Evolutionary conservation across 2,329 filamentous ascomycete genomes (phyloP), one percentile per base, ranked within the genome.

Genomic region (Didymella pomorum): DNA sequence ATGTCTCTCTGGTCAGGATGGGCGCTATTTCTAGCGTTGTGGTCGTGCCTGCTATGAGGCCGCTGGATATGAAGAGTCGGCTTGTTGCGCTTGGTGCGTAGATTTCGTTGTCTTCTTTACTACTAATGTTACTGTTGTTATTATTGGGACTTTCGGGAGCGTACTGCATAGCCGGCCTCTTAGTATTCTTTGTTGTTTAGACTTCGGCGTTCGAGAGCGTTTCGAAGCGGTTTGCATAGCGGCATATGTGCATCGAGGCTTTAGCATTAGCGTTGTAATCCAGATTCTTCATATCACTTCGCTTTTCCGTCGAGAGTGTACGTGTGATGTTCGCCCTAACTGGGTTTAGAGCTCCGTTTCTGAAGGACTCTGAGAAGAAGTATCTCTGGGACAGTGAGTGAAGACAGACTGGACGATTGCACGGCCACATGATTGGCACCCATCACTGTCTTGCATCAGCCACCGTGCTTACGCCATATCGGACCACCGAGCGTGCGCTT

Each of bases 21-120:
- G 77, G 77, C 44, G 61, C 67, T 56, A 72, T 82, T 47, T 76
- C 75, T 46, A 80, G 78, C 28, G 78, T 82, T 4, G 78, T 81
- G 18, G 71, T 83, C 33, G 79, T 76, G 52, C 67, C 65, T 56
- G 62, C 63, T 11, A 69, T 74, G 67, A 71, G 74, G 44, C 73
- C 72, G 1, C 41, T 65, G 48, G 73, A 77, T 60, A 63, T 78
- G 10, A 73, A 69, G 62, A 67, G 64, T 11, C 69, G 73, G 28
- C 58, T 77, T n/a, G 56, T 61, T 46, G 68, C 69, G 31, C 62
- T 77, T 29, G 73, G 73, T 44, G 73, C 50, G 8, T 58, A 45
- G 39, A 26, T 1, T 5, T 1, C 18, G 21, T 21, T 16, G 18
- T 35, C 2, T 20, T 5, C 26, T 28, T 25, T 4, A 25, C 26